Conservation (phyloP, 768 basidiomycete species). For the Kwoniella sp. region DNA sequence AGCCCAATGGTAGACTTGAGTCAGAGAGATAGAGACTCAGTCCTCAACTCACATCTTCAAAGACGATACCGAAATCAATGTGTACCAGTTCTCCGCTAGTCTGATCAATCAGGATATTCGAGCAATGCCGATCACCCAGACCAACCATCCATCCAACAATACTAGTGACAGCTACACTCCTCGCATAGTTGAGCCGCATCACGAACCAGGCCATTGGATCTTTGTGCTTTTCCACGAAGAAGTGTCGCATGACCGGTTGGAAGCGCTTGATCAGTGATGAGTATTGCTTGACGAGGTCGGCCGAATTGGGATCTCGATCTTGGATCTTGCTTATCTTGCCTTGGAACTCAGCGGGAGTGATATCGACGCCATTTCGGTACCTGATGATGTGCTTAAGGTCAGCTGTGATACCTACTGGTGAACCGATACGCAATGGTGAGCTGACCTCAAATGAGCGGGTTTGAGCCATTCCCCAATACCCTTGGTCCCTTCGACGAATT, state of each 20-base stretch:
- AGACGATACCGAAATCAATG: conserved; percentile 95
- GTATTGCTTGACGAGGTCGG: conserved; percentile 51
- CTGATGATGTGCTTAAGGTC: conserved; percentile 56
- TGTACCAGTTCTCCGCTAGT: conserved; percentile 83
- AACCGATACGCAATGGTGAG: conserved; percentile 42
- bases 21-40: no score
- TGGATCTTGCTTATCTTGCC: conserved; percentile 53
- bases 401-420: not conserved
- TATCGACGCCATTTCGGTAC: conserved; percentile 66
- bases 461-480: conserved; percentile 68
- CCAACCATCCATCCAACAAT: conserved; percentile 93
- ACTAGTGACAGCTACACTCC: conserved; percentile 89
- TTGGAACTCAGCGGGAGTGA: conserved; percentile 55
- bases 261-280: conserved; percentile 60
- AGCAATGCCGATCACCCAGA: conserved; percentile 86
- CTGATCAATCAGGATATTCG: conserved; percentile 88
- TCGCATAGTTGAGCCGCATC: conserved; percentile 82
- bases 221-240: conserved; percentile 87
- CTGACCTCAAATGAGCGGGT: conserved; percentile 66
- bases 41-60: conserved; percentile 72
- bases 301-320: conserved; percentile 29
- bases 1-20: no score
- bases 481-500: conserved; percentile 81
- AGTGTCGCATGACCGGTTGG: conserved; percentile 88
- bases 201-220: conserved; percentile 87